Percentiles rank a stretch among this genome's conserved stretches.
Conservation (phyloP, 2,329 filamentous ascomycete species). For the Talaromyces sp. region DNA sequence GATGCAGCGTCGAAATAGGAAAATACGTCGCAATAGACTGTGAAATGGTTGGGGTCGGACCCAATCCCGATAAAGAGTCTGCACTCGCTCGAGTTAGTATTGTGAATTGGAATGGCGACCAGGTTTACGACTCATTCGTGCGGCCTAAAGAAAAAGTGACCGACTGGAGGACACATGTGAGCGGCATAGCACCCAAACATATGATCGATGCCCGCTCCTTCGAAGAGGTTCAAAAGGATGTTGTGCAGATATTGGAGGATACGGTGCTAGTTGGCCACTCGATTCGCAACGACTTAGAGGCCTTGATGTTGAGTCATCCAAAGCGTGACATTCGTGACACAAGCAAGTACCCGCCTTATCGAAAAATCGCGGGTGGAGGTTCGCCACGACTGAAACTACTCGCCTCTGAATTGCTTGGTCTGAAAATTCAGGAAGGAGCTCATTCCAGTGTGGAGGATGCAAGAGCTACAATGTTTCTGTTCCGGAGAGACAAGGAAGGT, state of each 20-base stretch:
- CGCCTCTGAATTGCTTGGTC: constrained; percentile 52
- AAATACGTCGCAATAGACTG: constrained; percentile 94
- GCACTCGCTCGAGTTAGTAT: constrained; percentile 80
- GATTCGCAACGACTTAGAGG: constrained; percentile 69
- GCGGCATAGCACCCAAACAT: constrained; percentile 70
- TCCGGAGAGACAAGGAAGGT: constrained; percentile 71
- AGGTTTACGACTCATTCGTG: constrained; percentile 93
- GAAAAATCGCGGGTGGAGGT: constrained; percentile 50
- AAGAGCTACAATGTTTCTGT: constrained; percentile 82
- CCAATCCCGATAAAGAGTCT: constrained; percentile 59
- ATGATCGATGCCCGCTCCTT: constrained; percentile 67
- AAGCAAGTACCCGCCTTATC: constrained; percentile 68
- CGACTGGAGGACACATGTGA: constrained; percentile 84
- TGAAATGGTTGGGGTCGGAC: constrained; percentile 88
- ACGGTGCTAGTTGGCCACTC: constrained; percentile 80
- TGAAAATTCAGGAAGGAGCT: constrained; percentile 56
- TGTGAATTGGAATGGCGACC: constrained; percentile 88
- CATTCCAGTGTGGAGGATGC: constrained; percentile 71
- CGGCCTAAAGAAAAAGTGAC: constrained; percentile 70
- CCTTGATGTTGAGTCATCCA: constrained; percentile 72
- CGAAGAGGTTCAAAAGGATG: constrained; percentile 67
- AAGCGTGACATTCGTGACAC: constrained; percentile 78
- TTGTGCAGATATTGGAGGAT: constrained; percentile 63
- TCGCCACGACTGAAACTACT: constrained; percentile 53
- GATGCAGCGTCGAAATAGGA: constrained; percentile 61